Evolutionary conservation across 1,139 yeast genomes (phyloP), one percentile per base, ranked within the genome.

Genomic region (Meyerozyma sp.): DNA sequence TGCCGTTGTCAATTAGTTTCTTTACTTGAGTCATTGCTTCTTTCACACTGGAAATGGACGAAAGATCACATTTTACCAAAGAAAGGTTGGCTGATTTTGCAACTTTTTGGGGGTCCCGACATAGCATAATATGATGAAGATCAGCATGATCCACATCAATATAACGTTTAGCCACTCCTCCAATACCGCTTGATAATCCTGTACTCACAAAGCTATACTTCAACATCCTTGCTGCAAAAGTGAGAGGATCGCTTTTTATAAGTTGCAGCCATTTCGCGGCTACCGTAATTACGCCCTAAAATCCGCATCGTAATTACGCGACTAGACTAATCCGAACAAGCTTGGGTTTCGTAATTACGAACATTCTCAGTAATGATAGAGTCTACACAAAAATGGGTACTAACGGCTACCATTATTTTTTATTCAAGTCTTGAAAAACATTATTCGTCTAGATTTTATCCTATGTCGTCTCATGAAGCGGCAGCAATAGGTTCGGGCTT

Each of bases 51-150:
- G 28, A 18, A 14, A 45, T 39, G 9, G 48, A 45, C 7, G 20
- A 6, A n/a, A 44, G 29, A 14, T 45, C 45, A 28, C 48, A 45
- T 27, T 44, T 14, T 10, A 45, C 39, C 13, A 42, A 9, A n/a
- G 39, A 38, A 6, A 30, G 16, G 21, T 44, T 44, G 20, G 30
- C 34, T 18, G 18, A 35, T 27, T 14, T 14, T 3, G 36, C 18
- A 20, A 39, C 20, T 14, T 39, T 39, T 10, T 28, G 16, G 6
- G 41, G 36, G 37, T 29, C 32, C 9, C 35, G 32, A 39, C 21
- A 39, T n/a, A 26, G 18, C 40, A 27, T 27, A n/a, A 27, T 27
- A 6, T 27, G 29, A 27, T 27, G 29, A n/a, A 27, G 29, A 6
- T 27, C 29, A 27, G 29, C 29, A 4, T 27, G 29, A 4, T 27